A percentile compares a stretch with the other conserved stretches of the same genome.
phyloP scores from a whole-genome alignment of 2,329 filamentous ascomycete species.

The Chrysoporthe cubensis region DNA sequence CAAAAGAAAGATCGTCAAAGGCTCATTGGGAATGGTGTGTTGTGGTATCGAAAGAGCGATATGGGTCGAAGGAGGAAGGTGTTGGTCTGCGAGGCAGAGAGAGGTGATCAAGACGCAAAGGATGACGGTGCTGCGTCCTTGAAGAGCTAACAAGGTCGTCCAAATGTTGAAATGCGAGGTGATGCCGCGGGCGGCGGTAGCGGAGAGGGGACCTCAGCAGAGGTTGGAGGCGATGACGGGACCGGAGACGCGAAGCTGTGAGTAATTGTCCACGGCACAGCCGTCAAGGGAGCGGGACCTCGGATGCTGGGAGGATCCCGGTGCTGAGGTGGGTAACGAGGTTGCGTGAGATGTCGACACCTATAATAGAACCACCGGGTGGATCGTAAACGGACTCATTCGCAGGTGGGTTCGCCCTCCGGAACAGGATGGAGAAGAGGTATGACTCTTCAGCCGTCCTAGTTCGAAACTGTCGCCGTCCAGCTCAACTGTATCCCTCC shows the following conservation, averaged over 20 bases:
- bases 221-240: slow-evolving; percentile 19
- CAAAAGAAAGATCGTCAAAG: slow-evolving; percentile 39
- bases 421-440: slow-evolving; percentile 48
- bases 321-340: slow-evolving; percentile 37
- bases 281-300: slow-evolving; percentile 24
- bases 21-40: slow-evolving; percentile 25
- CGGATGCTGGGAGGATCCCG: slow-evolving; percentile 33
- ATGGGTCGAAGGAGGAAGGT: slow-evolving; percentile 8
- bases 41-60: slow-evolving; percentile 26
- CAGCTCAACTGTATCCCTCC: slow-evolving; percentile 6
- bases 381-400: slow-evolving; percentile 46
- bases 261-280: slow-evolving; percentile 29
- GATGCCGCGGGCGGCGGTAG: slow-evolving; percentile 14
- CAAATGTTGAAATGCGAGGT: slow-evolving; percentile 9
- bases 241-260: slow-evolving; percentile 22
- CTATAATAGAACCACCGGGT: slow-evolving; percentile 43
- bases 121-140: slow-evolving; percentile 22
- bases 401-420: slow-evolving; percentile 41
- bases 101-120: slow-evolving; percentile 9
- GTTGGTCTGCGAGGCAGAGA: slow-evolving; percentile 6
- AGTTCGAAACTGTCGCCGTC: slow-evolving; percentile 34
- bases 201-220: slow-evolving; percentile 1
- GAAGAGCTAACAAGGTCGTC: slow-evolving; percentile 23
- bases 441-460: slow-evolving; percentile 50
- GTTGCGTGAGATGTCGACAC: slow-evolving; percentile 37